These are phyloP conservation scores for Lipomyces lipofer DNA, from an alignment of 805 yeast species.

Conservation along the genomic window DNA sequence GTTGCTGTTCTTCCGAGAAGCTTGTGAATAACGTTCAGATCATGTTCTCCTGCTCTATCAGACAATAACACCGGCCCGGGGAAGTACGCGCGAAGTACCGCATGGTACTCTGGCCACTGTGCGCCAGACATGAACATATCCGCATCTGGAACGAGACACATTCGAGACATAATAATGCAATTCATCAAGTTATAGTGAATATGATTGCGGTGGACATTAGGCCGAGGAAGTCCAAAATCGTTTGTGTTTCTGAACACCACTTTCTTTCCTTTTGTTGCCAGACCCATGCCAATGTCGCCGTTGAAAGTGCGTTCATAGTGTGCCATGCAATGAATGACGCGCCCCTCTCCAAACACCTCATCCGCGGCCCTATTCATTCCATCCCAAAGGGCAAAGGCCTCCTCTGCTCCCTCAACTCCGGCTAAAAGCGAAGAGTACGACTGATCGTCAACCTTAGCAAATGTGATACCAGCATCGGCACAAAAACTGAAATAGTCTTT, in stretches of 20 bases:
- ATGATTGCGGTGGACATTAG: constrained; percentile 5
- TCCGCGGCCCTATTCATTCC: constrained; percentile 7
- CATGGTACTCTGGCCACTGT: constrained; percentile 11
- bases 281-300: constrained; percentile 4
- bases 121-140: constrained; percentile 12
- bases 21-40: constrained; percentile 8
- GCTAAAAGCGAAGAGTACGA: constrained; percentile 2
- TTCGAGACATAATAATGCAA: not conserved
- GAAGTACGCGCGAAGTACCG: constrained; percentile 4
- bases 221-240: constrained; percentile 10
- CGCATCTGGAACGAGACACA: constrained; percentile 7
- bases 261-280: not conserved
- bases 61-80: constrained; percentile 1
- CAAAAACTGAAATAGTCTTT: constrained; percentile 6
- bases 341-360: constrained; percentile 4
- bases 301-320: constrained; percentile 8
- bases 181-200: constrained; percentile 9
- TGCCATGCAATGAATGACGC: constrained; percentile 9
- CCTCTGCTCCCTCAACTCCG: constrained; percentile 7
- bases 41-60: constrained; percentile 7
- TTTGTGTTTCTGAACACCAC: constrained; percentile 7
- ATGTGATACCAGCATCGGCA: constrained; percentile 5
- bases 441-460: constrained; percentile 11
- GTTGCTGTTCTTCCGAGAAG: constrained; percentile 2
- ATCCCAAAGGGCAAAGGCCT: constrained; percentile 8